Conservation (phyloP, 257 asterid genomes). For the Solanum peruvianum region DNA sequence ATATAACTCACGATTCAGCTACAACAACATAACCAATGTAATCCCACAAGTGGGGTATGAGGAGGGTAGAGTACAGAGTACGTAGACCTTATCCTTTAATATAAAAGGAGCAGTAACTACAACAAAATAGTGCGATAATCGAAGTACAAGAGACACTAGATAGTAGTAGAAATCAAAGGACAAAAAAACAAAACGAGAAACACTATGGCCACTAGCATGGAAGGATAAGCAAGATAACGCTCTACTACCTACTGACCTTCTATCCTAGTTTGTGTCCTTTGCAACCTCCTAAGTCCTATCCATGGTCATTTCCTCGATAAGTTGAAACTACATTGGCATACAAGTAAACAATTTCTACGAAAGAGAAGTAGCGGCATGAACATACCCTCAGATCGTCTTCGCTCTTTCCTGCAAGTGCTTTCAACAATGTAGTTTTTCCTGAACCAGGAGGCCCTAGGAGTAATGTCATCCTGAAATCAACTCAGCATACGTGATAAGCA, state of each 20-base stretch:
- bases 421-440: slow-evolving; percentile 72
- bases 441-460: slow-evolving; percentile 94
- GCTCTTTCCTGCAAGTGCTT: slow-evolving; percentile 68
- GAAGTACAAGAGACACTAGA: background rate
- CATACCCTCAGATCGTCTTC: slow-evolving; percentile 67
- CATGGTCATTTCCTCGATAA: background rate
- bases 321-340: background rate
- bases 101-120: background rate
- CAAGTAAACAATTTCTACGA: background rate
- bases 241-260: background rate
- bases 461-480: slow-evolving; percentile 56
- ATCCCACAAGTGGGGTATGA: background rate
- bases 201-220: background rate
- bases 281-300: background rate
- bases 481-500: background rate
- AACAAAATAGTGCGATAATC: background rate
- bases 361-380: background rate
- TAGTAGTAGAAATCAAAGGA: background rate
- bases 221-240: background rate
- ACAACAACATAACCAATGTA: background rate
- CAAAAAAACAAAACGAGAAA: background rate
- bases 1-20: background rate
- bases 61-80: background rate
- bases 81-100: background rate
- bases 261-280: background rate